These are phyloP conservation scores for Rauvolfia tetraphylla DNA, from an alignment of 257 asterid species.

Conservation along the genomic window DNA sequence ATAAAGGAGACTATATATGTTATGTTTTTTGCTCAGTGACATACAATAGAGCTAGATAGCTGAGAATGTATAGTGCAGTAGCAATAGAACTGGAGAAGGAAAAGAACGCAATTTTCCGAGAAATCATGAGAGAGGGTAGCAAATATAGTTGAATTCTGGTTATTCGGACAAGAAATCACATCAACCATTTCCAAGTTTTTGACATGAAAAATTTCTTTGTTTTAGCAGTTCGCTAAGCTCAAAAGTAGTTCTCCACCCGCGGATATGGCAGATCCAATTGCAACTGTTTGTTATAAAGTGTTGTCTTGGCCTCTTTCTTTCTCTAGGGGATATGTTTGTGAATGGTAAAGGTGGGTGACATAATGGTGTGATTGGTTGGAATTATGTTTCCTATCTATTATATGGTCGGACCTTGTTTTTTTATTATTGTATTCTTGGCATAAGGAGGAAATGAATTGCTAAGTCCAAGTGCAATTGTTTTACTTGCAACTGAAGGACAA, in stretches of 20 bases:
- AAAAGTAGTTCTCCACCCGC: too few relatives aligned
- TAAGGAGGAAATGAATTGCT: background rate
- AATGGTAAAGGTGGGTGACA: background rate
- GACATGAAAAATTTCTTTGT: background rate
- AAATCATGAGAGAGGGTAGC: background rate
- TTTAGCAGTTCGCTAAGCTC: background rate
- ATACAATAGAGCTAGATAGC: background rate
- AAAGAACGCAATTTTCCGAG: background rate
- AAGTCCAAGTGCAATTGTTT: background rate
- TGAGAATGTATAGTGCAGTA: background rate
- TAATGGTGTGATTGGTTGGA: background rate
- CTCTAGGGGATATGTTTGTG: background rate
- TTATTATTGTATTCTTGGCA: too few relatives aligned
- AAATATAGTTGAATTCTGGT: background rate
- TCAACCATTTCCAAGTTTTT: background rate
- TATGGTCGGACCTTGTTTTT: background rate
- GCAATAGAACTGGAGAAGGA: background rate
- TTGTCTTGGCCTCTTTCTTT: too few relatives aligned
- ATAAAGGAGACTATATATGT: background rate
- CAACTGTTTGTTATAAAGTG: too few relatives aligned
- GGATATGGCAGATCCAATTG: too few relatives aligned
- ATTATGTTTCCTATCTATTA: background rate
- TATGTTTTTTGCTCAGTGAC: background rate
- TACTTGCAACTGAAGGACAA: background rate
- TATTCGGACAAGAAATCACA: background rate